Percentiles rank a stretch among this genome's conserved stretches.
These are phyloP conservation scores for Scleroderma bovista DNA, from an alignment of 768 basidiomycete species.

Conservation along the genomic window DNA sequence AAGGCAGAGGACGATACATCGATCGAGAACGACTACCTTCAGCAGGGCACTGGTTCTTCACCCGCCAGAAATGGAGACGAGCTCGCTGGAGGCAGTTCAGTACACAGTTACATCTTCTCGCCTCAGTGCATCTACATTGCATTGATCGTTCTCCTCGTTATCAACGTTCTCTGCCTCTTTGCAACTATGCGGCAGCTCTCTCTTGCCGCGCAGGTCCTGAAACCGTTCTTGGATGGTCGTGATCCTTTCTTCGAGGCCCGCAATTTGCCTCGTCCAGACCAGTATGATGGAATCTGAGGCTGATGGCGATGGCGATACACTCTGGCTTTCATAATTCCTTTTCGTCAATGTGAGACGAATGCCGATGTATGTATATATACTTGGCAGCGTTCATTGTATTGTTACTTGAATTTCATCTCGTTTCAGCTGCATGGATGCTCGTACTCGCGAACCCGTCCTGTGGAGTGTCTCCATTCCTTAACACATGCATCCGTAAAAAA, in stretches of 20 bases:
- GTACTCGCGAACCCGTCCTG: too few relatives aligned
- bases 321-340: not conserved
- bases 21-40: constrained; percentile 12
- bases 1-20: constrained; percentile 5
- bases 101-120: not conserved
- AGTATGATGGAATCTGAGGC: constrained; percentile 25
- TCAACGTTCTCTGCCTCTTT: constrained; percentile 21
- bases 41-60: constrained; percentile 1
- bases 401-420: not conserved
- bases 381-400: not conserved
- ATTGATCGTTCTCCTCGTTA: constrained; percentile 15
- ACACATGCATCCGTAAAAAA: too few relatives aligned
- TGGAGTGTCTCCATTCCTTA: too few relatives aligned
- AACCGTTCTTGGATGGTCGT: constrained; percentile 8
- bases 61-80: not conserved
- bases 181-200: constrained; percentile 11
- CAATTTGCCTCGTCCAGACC: constrained; percentile 25
- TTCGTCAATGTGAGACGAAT: not conserved
- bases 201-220: constrained; percentile 12
- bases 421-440: too few relatives aligned
- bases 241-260: constrained; percentile 17
- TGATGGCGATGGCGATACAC: too few relatives aligned
- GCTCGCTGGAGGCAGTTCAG: constrained; percentile 1
- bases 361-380: not conserved
- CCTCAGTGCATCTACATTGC: constrained; percentile 11